phyloP scores from a whole-genome alignment of 2,329 filamentous ascomycete genomes.

The Pseudogymnoascus sp. region DNA sequence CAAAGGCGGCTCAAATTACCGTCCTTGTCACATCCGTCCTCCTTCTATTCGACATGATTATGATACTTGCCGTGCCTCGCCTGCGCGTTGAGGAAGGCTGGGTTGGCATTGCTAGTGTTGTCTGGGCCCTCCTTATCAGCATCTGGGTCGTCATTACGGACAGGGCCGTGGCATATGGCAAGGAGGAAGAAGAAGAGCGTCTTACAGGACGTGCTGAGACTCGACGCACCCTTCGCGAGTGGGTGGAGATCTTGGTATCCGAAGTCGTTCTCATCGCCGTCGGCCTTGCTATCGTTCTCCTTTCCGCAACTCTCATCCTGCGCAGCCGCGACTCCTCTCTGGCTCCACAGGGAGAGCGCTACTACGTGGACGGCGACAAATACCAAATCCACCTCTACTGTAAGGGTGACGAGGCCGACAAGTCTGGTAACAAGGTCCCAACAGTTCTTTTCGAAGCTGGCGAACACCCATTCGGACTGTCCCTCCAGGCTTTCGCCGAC shows the following conservation, averaged over 20 bases:
- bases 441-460: slow-evolving; percentile 84
- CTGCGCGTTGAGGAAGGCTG: slow-evolving; percentile 80
- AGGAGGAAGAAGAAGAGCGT: slow-evolving; percentile 84
- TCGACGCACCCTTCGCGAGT: slow-evolving; percentile 72
- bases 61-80: slow-evolving; percentile 67
- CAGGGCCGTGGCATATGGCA: slow-evolving; percentile 81
- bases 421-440: slow-evolving; percentile 50
- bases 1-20: slow-evolving; percentile 67
- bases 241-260: slow-evolving; percentile 70
- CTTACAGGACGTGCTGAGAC: slow-evolving; percentile 84
- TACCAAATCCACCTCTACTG: slow-evolving; percentile 86
- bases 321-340: slow-evolving; percentile 73
- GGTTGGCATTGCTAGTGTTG: slow-evolving; percentile 77
- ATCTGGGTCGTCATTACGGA: slow-evolving; percentile 75
- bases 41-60: slow-evolving; percentile 65
- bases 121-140: slow-evolving; percentile 75
- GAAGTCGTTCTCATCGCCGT: slow-evolving; percentile 65
- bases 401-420: slow-evolving; percentile 59
- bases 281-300: slow-evolving; percentile 60
- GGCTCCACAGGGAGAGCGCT: slow-evolving; percentile 62
- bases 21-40: slow-evolving; percentile 60
- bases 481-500: slow-evolving; percentile 73
- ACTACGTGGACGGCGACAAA: slow-evolving; percentile 74
- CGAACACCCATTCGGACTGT: slow-evolving; percentile 68
- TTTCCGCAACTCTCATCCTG: slow-evolving; percentile 72